Percentiles rank a stretch among this genome's conserved stretches.
Conservation (phyloP, 148 eudicot species). For the Cornus suecica region DNA sequence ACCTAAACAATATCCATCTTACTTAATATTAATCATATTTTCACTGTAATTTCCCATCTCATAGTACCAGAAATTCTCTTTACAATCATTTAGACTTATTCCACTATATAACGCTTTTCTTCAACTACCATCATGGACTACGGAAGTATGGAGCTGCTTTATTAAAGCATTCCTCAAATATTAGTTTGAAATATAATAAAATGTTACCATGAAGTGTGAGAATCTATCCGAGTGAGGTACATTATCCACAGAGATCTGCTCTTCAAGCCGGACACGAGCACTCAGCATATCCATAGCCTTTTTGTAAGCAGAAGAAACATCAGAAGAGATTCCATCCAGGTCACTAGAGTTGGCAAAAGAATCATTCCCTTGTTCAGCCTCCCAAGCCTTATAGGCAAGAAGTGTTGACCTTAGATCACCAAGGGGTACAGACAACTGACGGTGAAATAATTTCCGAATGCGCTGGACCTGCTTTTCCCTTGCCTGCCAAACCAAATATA, state of each 20-base stretch:
- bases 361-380: slow-evolving; percentile 59
- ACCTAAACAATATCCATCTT: not conserved
- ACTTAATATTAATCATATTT: too few species aligned
- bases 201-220: slow-evolving; percentile 54
- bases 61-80: not conserved
- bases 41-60: not conserved
- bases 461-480: slow-evolving; percentile 87
- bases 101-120: not conserved
- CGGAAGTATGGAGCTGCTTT: not conserved
- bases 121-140: not conserved
- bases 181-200: not conserved
- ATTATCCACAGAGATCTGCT: slow-evolving; percentile 48
- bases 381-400: slow-evolving; percentile 79
- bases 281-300: slow-evolving; percentile 73
- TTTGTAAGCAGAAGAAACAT: slow-evolving; percentile 63
- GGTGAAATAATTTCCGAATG: slow-evolving; percentile 68
- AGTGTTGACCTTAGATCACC: slow-evolving; percentile 47
- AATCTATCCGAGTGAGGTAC: slow-evolving; percentile 65
- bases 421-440: slow-evolving; percentile 81
- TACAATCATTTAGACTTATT: not conserved
- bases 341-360: slow-evolving; percentile 44
- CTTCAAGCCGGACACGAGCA: slow-evolving; percentile 72
- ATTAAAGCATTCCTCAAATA: not conserved
- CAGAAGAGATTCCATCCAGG: slow-evolving; percentile 60
- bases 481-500: slow-evolving; percentile 39